Conservation (phyloP, 495 filamentous ascomycete genomes). For the Penicillium lividum region DNA sequence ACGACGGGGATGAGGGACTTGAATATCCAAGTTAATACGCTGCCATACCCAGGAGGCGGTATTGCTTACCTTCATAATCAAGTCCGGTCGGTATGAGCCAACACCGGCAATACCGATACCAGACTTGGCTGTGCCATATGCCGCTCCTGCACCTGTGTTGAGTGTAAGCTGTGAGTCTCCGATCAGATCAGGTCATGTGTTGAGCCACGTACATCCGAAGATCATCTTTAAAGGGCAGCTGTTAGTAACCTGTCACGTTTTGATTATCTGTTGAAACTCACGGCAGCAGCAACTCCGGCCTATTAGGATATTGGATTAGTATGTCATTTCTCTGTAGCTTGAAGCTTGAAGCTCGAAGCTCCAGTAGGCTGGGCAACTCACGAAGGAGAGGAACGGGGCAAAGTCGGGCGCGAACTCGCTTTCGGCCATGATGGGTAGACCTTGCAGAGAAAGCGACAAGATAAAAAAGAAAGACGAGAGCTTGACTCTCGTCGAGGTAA, state of each 20-base stretch:
- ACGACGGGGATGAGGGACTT: slow-evolving; percentile 93
- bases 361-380: slow-evolving; percentile 46
- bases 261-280: slow-evolving; percentile 56
- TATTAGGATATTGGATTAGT: slow-evolving; percentile 43
- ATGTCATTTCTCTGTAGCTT: slow-evolving; percentile 21
- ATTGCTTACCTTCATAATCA: slow-evolving; percentile 90
- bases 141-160: slow-evolving; percentile 82
- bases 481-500: slow-evolving; percentile 9
- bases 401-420: slow-evolving; percentile 80
- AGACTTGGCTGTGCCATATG: slow-evolving; percentile 96
- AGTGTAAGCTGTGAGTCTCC: slow-evolving; percentile 20
- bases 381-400: slow-evolving; percentile 97
- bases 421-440: slow-evolving; percentile 58
- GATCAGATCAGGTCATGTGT: slow-evolving; percentile 7
- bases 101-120: slow-evolving; percentile 96
- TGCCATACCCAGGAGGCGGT: neutral
- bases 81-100: slow-evolving; percentile 85
- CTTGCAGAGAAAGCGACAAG: neutral
- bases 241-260: slow-evolving; percentile 16
- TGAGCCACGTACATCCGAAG: slow-evolving; percentile 75
- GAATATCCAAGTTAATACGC: slow-evolving; percentile 16
- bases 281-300: slow-evolving; percentile 88
- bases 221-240: slow-evolving; percentile 57
- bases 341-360: slow-evolving; percentile 18
- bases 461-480: slow-evolving; percentile 3